Base-by-base conservation (phyloP, 2,329 filamentous ascomycete genomes). In the Trichoderma brevicompactum region DNA sequence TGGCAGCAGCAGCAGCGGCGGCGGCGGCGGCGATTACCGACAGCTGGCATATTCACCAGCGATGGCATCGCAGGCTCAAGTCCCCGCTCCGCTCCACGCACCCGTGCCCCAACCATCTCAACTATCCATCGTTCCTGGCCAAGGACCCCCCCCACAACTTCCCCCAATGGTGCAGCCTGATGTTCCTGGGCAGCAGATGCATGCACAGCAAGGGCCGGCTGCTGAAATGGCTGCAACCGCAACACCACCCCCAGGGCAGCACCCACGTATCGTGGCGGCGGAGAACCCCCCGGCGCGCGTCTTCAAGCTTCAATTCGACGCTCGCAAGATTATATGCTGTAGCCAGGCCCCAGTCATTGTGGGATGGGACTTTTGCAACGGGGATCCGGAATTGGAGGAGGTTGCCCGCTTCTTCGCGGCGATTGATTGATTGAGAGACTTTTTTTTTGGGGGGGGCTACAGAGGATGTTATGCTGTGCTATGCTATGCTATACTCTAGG, bases 251-350 rank as follows among this genome's bases (percentile, higher is more conserved):
- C 63, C 66, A 2, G 69, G 70, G 12, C 72, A 80, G 46, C 80
- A 84, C 62, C 81, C 80, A 3, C 82, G 83, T 67, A 80, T 83
- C 9, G 73, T 75, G 1, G 74, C 77, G 43, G 74, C 78, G 7
- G 83, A 86, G 68, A 77, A 79, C 38, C 81, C 80, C 63, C 80
- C 82, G 10, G 81, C 83, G 7, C 79, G 95, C 28, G 91, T 99
- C 3, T 99, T 98, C 82, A 99, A 99, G 78, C 82, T 98, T 41
- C 95, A 99, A 76, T 99, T 97, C 71, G 95, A 99, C 74, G 92
- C 93, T 0, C 86, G 93, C 23, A 89, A 94, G 71, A 96, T 99
- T 70, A 90, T 99, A 63, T 97, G 94, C 79, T 97, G 94, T 75
- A 95, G 91, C 69, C 94, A 98, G 76, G 92, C 95, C 65, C 89